Evolutionary conservation across 495 filamentous ascomycete species (phyloP), one percentile per base, ranked within the genome.

Genomic region (Apiosordaria backusii): DNA sequence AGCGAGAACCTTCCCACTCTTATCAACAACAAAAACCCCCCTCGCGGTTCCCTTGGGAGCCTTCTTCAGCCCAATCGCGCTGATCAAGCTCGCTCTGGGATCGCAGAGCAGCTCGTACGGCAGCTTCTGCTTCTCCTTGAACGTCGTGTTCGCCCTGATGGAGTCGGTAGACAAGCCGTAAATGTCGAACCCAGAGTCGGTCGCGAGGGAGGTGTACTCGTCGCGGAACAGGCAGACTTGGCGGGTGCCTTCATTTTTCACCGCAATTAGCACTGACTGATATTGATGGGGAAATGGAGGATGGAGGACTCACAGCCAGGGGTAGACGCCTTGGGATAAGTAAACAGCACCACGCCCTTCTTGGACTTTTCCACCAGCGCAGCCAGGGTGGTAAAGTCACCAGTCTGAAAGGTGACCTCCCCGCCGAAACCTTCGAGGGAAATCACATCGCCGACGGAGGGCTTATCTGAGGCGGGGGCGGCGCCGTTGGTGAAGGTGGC

Each of bases 221-320:
- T 98, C 95, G 68, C 94, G 87, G 81, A 99, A 98, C 66, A 93
- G 81, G 78, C 95, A 97, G 60, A 84, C 95, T 87, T 98, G 95
- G 27, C 84, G 92, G 52, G 92, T 98, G 82, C 93, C 93, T 70
- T 23, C 7, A 61, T 61, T 25, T 59, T 24, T 10, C 3, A 24
- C 45, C 23, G 26, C 22, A 40, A 10, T 13, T 13, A 61, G 10
- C 24, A 61, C 22, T 22, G 22, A 35, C 52, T 23, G 16, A 19
- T 9, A 19, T 59, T 26, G 5, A n/a, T 57, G 10, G 21, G 29
- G 19, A 19, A 24, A 19, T 40, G 55, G 2, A 40, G 27, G 26
- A n/a, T 10, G 21, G 22, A 1, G 22, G 63, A 86, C 92, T 86
- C 88, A 97, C 95, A 99, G 64, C 96, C 95, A 26, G 91, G 91